A percentile compares a stretch with the other conserved stretches of the same genome.
phyloP scores from a whole-genome alignment of 2,329 filamentous ascomycete species.

The Aureobasidium namibiae region DNA sequence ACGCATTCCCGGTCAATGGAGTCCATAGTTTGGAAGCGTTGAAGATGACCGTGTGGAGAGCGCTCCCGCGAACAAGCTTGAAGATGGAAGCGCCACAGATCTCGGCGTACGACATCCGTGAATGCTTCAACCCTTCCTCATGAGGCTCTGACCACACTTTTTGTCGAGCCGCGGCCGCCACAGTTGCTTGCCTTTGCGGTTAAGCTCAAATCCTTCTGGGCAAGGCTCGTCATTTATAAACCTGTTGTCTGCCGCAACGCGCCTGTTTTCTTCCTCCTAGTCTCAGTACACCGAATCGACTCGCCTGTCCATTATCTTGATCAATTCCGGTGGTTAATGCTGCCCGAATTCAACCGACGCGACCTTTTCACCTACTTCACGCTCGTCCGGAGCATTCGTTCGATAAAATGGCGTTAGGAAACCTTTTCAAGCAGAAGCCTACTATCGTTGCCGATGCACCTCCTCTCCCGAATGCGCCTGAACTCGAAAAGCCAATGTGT shows the following conservation, averaged over 20 bases:
- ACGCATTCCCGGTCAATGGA: not conserved
- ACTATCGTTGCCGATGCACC: conserved; percentile 13
- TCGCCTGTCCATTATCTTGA: not conserved
- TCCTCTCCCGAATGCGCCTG: conserved; percentile 13
- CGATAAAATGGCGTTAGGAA: conserved; percentile 45
- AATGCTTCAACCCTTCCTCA: not conserved
- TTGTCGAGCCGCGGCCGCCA: not conserved
- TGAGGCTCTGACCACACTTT: conserved; percentile 3
- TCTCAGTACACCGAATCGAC: not conserved
- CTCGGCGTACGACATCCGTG: not conserved
- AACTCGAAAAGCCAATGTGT: conserved; percentile 14
- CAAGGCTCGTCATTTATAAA: not conserved
- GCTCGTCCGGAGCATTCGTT: conserved; percentile 36
- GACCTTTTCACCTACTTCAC: conserved; percentile 32
- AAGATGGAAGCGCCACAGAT: not conserved
- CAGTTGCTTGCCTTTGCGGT: not conserved
- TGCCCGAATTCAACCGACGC: conserved; percentile 24
- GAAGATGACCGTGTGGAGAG: not conserved
- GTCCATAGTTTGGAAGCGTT: conserved; percentile 3
- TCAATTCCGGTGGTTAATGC: conserved; percentile 29
- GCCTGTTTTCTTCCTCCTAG: not conserved
- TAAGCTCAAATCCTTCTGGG: conserved; percentile 5
- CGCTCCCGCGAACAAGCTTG: not conserved
- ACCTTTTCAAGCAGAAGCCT: conserved; percentile 12
- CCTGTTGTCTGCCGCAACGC: not conserved